Evolutionary conservation across 1,284 basidiomycete genomes (phyloP), one percentile per base, ranked within the genome.

Genomic region (Ustilago trichophora): DNA sequence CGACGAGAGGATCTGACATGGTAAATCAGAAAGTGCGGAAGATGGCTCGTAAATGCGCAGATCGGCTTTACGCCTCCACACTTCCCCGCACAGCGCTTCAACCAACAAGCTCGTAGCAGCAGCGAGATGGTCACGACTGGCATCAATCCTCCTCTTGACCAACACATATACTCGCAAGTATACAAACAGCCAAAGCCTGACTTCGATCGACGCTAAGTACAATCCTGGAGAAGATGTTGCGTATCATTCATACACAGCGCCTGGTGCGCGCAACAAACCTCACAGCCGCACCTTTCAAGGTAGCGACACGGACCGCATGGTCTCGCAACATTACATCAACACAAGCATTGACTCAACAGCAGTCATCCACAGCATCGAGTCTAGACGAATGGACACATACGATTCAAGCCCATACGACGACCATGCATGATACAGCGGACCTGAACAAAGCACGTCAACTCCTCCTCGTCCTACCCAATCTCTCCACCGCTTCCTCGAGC

Each of bases 401-500:
- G 3, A 35, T 63, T 6, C 45, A 63, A 10, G 6, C 54, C 2
- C 51, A 51, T n/a, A 35, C 24, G 1, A 54, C 8, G 8, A 58
- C 42, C n/a, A 49, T 62, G 65, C 50, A 54, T 22, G 65, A 68
- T 29, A 51, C 50, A 3, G 54, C 65, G 0, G 65, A 68, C 22
- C 50, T 68, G 32, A 68, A 68, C 54, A 62, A 63, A n/a, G 54
- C 58, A 6, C 50, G 65, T 9, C 65, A 68, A 29, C 43, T 68
- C 3, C 35, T 60, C 16, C 65, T 68, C 7, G 54, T 62, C 4
- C 37, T 68, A 4, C 65, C 65, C 22, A 45, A 63, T 10, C 41
- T 60, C 6, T 21, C 46, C 3, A 3, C 22, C 2, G 6, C 53
- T 8, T 27, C 50, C 3, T 12, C 24, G 6, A n/a, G n/a, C 12